Base-by-base conservation (phyloP, 352 stramenopile species). In the Phytopythium mirpurense region DNA sequence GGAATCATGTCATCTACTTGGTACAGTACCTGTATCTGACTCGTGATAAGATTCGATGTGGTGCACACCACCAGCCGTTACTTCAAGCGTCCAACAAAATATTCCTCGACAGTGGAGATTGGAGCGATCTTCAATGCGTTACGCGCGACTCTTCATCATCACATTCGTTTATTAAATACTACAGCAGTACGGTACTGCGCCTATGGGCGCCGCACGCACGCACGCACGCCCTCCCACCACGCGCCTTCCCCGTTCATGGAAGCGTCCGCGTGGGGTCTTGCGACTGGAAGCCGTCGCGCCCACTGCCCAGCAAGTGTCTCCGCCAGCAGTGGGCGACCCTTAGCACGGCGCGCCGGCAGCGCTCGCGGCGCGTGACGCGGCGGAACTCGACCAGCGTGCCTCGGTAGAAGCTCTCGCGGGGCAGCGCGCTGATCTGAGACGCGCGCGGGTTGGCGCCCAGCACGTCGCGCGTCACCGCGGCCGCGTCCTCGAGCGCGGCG, bases 381-480 rank as follows among this genome's bases (percentile, higher is more conserved):
- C 66, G 59, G 52, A 73, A 59, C 26, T 62, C 54, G 38, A 76
- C 68, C 32, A 87, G 54, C 38, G 71, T 85, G 41, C 73, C 76
- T 51, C 73, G 64, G 47, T 80, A 78, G 18, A 62, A 62, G 49
- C 73, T 83, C 48, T 65, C 62, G 15, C 57, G 57, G 3, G 76
- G 70, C 15, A 87, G 63, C 16, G 70, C 57, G 31, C 62, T 56
- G 11, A 70, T 60, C 9, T 67, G 51, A 19, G 82, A 10, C 12
- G 49, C 57, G 23, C 51, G 74, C 12, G 51, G 54, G 48, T 64
- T 51, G 29, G 29, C 44, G n/a, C 32, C 46, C 24, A 87, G 82
- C 58, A 80, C 82, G 16, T 64, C 56, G 8, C 54, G 50, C 0
- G 75, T 86, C 16, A 70, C 26, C 5, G 59, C 54, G 3, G 68